These are phyloP conservation scores for Rubroboletus pulcherrimus DNA, from an alignment of 768 basidiomycete genomes.

Conservation along the genomic window DNA sequence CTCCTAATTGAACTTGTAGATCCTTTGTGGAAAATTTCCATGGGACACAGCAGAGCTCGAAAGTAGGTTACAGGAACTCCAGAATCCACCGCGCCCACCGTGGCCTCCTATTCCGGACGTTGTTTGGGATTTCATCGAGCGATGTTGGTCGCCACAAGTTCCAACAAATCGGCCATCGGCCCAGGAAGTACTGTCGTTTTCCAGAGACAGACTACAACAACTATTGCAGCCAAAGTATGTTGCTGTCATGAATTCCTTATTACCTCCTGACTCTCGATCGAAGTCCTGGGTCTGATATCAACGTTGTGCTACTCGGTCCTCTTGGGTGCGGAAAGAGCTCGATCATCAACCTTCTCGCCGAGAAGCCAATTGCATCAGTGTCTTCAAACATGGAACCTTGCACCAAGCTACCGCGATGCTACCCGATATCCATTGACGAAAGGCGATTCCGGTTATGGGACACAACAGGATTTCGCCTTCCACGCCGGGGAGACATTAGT, in stretches of 20 bases:
- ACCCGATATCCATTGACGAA: not conserved
- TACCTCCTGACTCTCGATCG: not conserved
- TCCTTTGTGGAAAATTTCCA: not conserved
- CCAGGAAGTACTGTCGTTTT: not conserved
- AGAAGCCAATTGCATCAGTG: conserved; percentile 19
- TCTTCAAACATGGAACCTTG: conserved; percentile 26
- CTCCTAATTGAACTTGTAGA: not conserved
- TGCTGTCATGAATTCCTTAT: not conserved
- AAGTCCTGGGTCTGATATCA: not conserved
- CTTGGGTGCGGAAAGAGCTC: conserved; percentile 20
- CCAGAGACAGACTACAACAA: not conserved
- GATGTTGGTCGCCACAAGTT: conserved; percentile 1
- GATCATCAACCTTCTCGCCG: conserved; percentile 18
- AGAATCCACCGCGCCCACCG: not conserved
- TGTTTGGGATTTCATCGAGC: conserved; percentile 2
- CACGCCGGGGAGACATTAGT: not conserved
- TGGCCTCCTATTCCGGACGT: not conserved
- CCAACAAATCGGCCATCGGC: not conserved
- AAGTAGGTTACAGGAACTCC: not conserved
- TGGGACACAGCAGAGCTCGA: not conserved
- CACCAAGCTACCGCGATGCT: conserved; percentile 23
- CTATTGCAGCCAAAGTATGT: conserved; percentile 1
- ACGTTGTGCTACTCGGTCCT: conserved; percentile 16
- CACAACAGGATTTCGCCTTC: conserved; percentile 22
- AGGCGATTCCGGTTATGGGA: conserved; percentile 21